Evolutionary conservation across 2,329 filamentous ascomycete genomes (phyloP), one percentile per base, ranked within the genome.

Genomic region (Pyricularia grisea): DNA sequence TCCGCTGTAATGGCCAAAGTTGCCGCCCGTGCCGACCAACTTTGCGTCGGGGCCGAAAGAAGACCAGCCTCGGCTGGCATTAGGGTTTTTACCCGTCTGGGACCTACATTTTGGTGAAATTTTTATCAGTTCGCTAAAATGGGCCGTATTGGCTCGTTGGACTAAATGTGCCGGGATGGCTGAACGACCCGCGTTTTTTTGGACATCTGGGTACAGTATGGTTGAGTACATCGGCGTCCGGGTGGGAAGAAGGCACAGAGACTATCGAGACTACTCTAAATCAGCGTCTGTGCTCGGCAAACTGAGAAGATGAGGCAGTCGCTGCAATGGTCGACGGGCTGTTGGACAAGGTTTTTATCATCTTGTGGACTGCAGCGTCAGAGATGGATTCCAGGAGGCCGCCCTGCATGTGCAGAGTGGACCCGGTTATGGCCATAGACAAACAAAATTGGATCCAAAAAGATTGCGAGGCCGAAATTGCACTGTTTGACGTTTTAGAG

Each of bases 361-460:
- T 31, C 27, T 30, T 65, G 63, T 30, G 25, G 23, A 65, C 30
- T 70, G 25, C 76, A 42, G 33, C 33, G 23, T 27, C 27, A 33
- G 33, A 55, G 11, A 55, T 67, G 33, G 66, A 58, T 28, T n/a
- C 28, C 33, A 42, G 33, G 20, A 27, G 20, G 28, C 33, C 65
- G 28, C 55, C 67, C 12, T 30, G 64, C 23, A 31, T 31, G 25
- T 78, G 76, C 42, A 79, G 80, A 0, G 75, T 81, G 7, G 80
- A 81, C 72, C 80, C 78, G 0, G 75, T 83, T 0, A 77, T 83
- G 33, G 81, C 80, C 1, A 78, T 83, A 0, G 81, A 83, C 72
- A 64, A 83, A 50, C 73, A 81, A 1, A 80, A 79, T 36, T 65
- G 30, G 10, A 65, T 65, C 27, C 27, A 28, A 5, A n/a, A 20